Conservation (phyloP, 495 filamentous ascomycete genomes). For the Ascodesmis nigricans region DNA sequence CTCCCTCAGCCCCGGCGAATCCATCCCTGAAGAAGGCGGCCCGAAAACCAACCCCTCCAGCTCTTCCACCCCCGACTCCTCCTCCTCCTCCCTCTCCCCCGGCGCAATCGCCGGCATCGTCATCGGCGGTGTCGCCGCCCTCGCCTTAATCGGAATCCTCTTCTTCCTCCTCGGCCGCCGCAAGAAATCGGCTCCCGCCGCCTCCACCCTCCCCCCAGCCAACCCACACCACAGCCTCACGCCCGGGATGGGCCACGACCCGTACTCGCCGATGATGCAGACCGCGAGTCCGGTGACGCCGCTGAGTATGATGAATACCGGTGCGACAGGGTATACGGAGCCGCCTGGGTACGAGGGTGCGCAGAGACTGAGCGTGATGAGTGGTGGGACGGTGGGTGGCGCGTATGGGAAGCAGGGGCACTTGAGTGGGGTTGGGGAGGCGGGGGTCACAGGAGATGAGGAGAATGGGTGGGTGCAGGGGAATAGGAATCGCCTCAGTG, state of each 20-base stretch:
- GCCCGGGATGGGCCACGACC: slow-evolving; percentile 13
- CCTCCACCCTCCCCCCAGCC: slow-evolving; percentile 4
- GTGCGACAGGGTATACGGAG: too few relatives aligned
- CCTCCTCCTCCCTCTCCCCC: slow-evolving; percentile 15
- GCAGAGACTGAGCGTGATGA: too few relatives aligned
- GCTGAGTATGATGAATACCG: too few relatives aligned
- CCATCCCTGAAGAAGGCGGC: slow-evolving; percentile 20
- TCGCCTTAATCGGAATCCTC: slow-evolving; percentile 23
- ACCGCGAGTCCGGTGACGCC: slow-evolving; percentile 1
- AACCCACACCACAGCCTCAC: slow-evolving; percentile 1
- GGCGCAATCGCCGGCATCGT: slow-evolving; percentile 29
- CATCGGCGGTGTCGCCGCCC: slow-evolving; percentile 23
- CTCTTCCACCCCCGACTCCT: not conserved
- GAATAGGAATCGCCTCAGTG: slow-evolving; percentile 13
- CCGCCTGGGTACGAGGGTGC: too few relatives aligned
- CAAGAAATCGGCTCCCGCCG: slow-evolving; percentile 17
- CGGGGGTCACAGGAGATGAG: not conserved
- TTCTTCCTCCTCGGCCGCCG: slow-evolving; percentile 23
- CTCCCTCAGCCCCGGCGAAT: slow-evolving; percentile 26
- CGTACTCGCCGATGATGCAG: slow-evolving; percentile 4
- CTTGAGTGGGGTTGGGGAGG: not conserved
- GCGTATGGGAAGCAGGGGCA: slow-evolving; percentile 1
- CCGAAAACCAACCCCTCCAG: not conserved
- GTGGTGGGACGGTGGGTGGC: not conserved
- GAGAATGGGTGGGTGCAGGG: not conserved